Evolutionary conservation across 108 stramenopile species (phyloP).

Genomic region (Pseudonitzschia pungens): DNA sequence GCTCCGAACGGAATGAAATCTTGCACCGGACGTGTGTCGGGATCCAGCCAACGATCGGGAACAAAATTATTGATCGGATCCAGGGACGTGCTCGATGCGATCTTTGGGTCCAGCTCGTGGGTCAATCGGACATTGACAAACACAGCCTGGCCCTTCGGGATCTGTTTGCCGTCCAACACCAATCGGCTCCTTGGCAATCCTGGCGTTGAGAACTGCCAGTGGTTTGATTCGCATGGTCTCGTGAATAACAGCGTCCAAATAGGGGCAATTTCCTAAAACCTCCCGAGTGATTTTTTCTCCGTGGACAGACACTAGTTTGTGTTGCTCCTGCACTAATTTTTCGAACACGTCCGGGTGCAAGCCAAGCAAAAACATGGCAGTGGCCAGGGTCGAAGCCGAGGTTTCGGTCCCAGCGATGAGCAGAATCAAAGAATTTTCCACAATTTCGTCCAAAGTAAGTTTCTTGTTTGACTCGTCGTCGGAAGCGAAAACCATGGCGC

Average conservation of each 20-base stretch:
- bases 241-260: constrained; percentile 47
- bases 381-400: constrained; percentile 40
- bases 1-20: constrained; percentile 47
- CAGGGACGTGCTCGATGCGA: constrained; percentile 35
- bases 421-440: constrained; percentile 46
- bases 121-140: constrained; percentile 33
- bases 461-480: constrained; percentile 30
- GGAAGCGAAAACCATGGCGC: constrained; percentile 45
- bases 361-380: constrained; percentile 40
- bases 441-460: constrained; percentile 35
- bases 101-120: constrained; percentile 36
- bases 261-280: constrained; percentile 47
- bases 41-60: constrained; percentile 46
- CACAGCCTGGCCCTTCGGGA: constrained; percentile 46
- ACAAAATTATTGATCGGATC: constrained; percentile 44
- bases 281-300: constrained; percentile 32
- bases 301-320: constrained; percentile 24
- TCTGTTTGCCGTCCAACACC: constrained; percentile 47
- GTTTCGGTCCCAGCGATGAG: constrained; percentile 55
- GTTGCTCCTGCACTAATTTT: constrained; percentile 46
- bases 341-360: constrained; percentile 35
- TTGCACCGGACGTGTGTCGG: constrained; percentile 11
- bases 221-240: constrained; percentile 49
- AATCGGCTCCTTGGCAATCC: constrained; percentile 42
- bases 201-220: constrained; percentile 26